phyloP scores from a whole-genome alignment of 345 rosid genomes.

The Populus deltoides region DNA sequence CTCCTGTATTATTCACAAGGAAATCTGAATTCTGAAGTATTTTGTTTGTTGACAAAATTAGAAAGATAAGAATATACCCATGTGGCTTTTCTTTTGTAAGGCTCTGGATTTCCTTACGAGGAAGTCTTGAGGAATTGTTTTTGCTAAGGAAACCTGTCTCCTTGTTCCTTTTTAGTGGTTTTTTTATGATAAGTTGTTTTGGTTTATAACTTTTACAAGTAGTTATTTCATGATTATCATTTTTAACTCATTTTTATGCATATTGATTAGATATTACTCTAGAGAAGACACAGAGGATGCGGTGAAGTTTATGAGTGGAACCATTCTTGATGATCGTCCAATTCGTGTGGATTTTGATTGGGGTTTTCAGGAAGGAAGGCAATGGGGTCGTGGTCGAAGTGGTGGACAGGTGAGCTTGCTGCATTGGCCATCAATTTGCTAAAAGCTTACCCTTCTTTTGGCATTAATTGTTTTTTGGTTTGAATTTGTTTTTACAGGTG shows the following conservation, averaged over 20 bases:
- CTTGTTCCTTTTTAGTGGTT: neutral
- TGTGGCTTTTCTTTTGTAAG: neutral
- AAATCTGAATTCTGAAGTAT: neutral
- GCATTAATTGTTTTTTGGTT: slow-evolving; percentile 5
- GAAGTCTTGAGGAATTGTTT: neutral
- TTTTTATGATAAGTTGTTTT: neutral
- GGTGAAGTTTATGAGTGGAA: slow-evolving; percentile 87
- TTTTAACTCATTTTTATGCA: neutral
- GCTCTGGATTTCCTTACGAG: neutral
- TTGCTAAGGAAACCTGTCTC: neutral
- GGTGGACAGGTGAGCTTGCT: slow-evolving; percentile 77
- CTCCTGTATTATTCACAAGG: neutral
- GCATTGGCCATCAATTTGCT: slow-evolving; percentile 6
- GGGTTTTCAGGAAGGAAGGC: slow-evolving; percentile 98
- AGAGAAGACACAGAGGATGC: slow-evolving; percentile 98
- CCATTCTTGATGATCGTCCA: slow-evolving; percentile 95
- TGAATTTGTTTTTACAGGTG: slow-evolving; percentile 47
- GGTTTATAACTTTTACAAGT: neutral
- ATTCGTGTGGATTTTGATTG: slow-evolving; percentile 98
- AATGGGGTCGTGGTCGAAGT: slow-evolving; percentile 99
- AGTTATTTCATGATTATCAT: neutral
- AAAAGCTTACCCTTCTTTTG: neutral
- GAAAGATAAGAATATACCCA: neutral
- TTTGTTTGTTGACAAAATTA: neutral
- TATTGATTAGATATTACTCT: slow-evolving; percentile 63